phyloP scores from a whole-genome alignment of 2,329 filamentous ascomycete genomes.

The Biscogniauxia mediterranea region DNA sequence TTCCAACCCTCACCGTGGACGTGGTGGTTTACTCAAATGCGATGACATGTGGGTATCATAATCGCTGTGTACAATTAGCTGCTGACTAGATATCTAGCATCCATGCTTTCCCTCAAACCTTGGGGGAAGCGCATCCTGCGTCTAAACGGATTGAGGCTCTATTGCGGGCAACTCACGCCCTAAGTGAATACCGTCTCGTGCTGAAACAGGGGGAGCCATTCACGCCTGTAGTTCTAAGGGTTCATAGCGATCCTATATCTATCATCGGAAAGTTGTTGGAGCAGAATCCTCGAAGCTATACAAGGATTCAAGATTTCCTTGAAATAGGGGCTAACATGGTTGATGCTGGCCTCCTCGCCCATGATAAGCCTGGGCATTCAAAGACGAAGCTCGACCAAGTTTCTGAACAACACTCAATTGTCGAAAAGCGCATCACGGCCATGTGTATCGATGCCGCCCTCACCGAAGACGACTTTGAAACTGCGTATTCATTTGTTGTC shows the following conservation, averaged over 20 bases:
- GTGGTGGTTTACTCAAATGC: slow-evolving; percentile 75
- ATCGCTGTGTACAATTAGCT: neutral
- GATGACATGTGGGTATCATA: slow-evolving; percentile 62
- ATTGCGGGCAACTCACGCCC: slow-evolving; percentile 68
- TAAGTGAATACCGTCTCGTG: slow-evolving; percentile 74
- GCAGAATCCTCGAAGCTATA: slow-evolving; percentile 73
- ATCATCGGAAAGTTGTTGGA: slow-evolving; percentile 72
- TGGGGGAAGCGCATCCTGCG: slow-evolving; percentile 51
- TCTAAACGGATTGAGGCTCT: slow-evolving; percentile 60
- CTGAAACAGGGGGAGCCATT: slow-evolving; percentile 80
- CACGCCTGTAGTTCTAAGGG: slow-evolving; percentile 73
- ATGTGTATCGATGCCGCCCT: slow-evolving; percentile 81
- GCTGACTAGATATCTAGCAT: slow-evolving; percentile 44
- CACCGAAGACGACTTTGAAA: slow-evolving; percentile 78
- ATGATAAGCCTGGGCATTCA: slow-evolving; percentile 28
- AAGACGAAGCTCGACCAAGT: slow-evolving; percentile 27
- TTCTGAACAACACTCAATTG: slow-evolving; percentile 36
- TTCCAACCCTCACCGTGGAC: slow-evolving; percentile 73
- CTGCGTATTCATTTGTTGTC: slow-evolving; percentile 79
- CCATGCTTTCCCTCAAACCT: slow-evolving; percentile 59
- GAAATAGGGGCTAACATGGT: slow-evolving; percentile 68
- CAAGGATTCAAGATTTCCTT: slow-evolving; percentile 70
- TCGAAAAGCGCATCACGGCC: slow-evolving; percentile 67
- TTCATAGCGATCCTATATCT: slow-evolving; percentile 71
- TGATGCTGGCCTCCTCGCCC: slow-evolving; percentile 50